Evolutionary conservation across 805 yeast species (phyloP).

Genomic region (Naumovozyma baii): DNA sequence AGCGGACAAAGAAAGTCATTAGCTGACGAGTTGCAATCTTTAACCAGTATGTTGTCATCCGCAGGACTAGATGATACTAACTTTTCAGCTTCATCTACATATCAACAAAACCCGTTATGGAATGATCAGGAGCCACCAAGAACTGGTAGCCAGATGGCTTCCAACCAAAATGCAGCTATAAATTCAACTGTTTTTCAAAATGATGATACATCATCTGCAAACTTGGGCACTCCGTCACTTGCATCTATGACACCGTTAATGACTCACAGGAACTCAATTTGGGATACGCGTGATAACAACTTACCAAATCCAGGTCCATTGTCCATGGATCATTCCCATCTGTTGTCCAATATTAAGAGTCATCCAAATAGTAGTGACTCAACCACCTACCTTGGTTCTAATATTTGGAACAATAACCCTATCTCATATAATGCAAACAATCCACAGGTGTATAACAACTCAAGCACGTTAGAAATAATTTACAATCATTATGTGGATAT

Average conservation of each 20-base stretch:
- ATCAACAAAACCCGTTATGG: conserved; percentile 12
- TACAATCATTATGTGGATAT: conserved; percentile 10
- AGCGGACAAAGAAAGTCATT: conserved; percentile 12
- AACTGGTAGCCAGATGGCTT: not conserved
- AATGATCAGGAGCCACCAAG: conserved; percentile 5
- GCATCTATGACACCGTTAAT: not conserved
- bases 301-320: not conserved
- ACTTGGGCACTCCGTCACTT: not conserved
- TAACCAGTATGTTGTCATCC: conserved; percentile 21
- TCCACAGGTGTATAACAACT: not conserved
- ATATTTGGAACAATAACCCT: conserved; percentile 4
- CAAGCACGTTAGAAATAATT: conserved; percentile 8
- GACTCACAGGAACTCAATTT: conserved; percentile 19
- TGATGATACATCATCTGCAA: not conserved
- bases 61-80: conserved; percentile 14
- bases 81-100: not conserved
- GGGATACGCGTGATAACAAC: conserved; percentile 13
- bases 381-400: conserved; percentile 3
- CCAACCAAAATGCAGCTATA: not conserved
- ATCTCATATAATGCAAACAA: not conserved
- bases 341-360: not conserved
- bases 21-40: conserved; percentile 20
- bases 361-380: not conserved
- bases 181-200: not conserved
- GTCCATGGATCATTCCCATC: not conserved